Evolutionary conservation across 2,329 filamentous ascomycete species (phyloP).

Genomic region (Sarocladium brachiariae): DNA sequence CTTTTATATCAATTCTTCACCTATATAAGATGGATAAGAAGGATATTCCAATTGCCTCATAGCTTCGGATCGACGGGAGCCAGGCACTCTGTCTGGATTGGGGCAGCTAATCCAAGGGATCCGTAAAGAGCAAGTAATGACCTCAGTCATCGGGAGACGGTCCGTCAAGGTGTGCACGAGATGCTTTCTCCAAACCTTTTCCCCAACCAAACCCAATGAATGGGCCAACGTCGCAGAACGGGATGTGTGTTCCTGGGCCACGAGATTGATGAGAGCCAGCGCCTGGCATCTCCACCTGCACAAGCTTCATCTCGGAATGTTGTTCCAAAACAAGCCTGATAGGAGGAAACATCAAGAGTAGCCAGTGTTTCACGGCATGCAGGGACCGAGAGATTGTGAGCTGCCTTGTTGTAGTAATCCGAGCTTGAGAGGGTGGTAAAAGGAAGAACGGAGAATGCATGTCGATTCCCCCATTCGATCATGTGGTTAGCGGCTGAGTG

Average conservation of each 20-base stretch:
- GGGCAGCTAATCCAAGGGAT: neutral
- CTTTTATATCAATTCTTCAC: neutral
- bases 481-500: neutral
- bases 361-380: neutral
- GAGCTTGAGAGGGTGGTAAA: neutral
- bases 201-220: neutral
- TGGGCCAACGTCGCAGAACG: neutral
- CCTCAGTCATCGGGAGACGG: neutral
- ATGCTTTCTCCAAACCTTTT: neutral
- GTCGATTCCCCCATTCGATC: neutral
- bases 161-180: neutral
- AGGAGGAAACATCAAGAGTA: neutral
- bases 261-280: neutral
- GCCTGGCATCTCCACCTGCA: neutral
- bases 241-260: neutral
- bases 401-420: neutral
- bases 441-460: neutral
- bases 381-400: neutral
- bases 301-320: neutral
- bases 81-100: neutral
- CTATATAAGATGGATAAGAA: no score
- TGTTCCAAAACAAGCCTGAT: neutral
- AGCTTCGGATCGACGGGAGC: neutral
- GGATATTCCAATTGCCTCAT: neutral
- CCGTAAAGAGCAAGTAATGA: neutral